A percentile compares a stretch with the other conserved stretches of the same genome.
These are phyloP conservation scores for Clonostachys chloroleuca DNA, from an alignment of 2,329 filamentous ascomycete species.

Conservation along the genomic window DNA sequence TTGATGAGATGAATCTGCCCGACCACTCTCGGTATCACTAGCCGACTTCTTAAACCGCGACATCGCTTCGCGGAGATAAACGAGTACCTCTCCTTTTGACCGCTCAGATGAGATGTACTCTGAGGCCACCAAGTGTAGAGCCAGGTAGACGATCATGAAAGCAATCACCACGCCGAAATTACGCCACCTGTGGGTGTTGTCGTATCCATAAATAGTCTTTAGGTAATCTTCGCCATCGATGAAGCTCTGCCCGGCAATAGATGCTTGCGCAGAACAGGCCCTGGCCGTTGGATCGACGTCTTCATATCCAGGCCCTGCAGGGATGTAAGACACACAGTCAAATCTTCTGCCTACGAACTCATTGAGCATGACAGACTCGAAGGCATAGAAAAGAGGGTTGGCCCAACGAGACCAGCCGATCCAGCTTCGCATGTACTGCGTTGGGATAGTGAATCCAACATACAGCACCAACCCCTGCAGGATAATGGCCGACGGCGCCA, in stretches of 20 bases:
- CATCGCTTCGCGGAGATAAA: slow-evolving; percentile 50
- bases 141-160: slow-evolving; percentile 46
- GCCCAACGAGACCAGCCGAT: slow-evolving; percentile 10
- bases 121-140: slow-evolving; percentile 25
- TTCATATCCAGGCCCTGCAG: slow-evolving; percentile 18
- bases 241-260: slow-evolving; percentile 40
- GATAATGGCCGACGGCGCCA: slow-evolving; percentile 18
- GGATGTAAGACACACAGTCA: slow-evolving; percentile 42
- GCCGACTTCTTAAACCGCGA: slow-evolving; percentile 34
- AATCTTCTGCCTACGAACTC: slow-evolving; percentile 70
- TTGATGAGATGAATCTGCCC: slow-evolving; percentile 36
- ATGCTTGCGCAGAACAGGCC: slow-evolving; percentile 55
- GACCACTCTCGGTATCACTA: slow-evolving; percentile 49
- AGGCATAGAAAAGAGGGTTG: slow-evolving; percentile 72
- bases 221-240: slow-evolving; percentile 58
- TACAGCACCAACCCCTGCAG: slow-evolving; percentile 32
- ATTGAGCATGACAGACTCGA: slow-evolving; percentile 77
- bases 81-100: slow-evolving; percentile 51
- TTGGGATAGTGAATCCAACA: slow-evolving; percentile 39
- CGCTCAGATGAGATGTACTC: slow-evolving; percentile 36
- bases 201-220: slow-evolving; percentile 49
- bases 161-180: slow-evolving; percentile 60
- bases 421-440: slow-evolving; percentile 37
- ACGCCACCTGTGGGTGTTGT: slow-evolving; percentile 42
- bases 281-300: slow-evolving; percentile 30